phyloP scores from a whole-genome alignment of 1,284 basidiomycete genomes.

The Ustilago trichophora region DNA sequence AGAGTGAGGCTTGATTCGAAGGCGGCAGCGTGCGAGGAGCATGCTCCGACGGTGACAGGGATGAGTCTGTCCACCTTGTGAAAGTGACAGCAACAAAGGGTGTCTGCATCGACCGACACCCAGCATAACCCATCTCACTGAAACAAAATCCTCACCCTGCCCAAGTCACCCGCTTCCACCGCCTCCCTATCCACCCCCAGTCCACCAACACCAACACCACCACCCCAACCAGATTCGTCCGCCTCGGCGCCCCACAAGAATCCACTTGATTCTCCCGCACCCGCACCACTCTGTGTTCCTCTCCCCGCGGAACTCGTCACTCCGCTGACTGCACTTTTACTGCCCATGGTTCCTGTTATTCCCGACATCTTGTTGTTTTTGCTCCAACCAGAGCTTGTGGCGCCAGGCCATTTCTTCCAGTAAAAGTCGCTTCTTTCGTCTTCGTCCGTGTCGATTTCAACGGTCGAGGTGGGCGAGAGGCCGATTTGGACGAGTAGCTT shows the following conservation, averaged over 20 bases:
- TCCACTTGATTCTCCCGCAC: slow-evolving; percentile 24
- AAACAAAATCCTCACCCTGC: slow-evolving; percentile 34
- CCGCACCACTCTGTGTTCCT: slow-evolving; percentile 5
- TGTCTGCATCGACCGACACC: background rate
- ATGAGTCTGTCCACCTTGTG: too few relatives aligned
- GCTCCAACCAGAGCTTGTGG: slow-evolving; percentile 43
- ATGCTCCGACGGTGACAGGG: too few relatives aligned
- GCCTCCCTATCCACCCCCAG: slow-evolving; percentile 25
- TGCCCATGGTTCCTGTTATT: slow-evolving; percentile 8
- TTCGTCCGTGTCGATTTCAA: slow-evolving; percentile 28
- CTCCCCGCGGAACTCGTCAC: slow-evolving; percentile 4
- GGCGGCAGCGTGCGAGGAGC: too few relatives aligned
- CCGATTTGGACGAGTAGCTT: slow-evolving; percentile 72
- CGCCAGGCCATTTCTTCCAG: slow-evolving; percentile 26
- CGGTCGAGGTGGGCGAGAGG: background rate
- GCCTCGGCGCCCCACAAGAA: slow-evolving; percentile 36
- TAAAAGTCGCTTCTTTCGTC: slow-evolving; percentile 19
- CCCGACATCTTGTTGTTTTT: slow-evolving; percentile 24
- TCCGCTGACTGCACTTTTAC: slow-evolving; percentile 12
- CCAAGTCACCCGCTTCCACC: slow-evolving; percentile 42
- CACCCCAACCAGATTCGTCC: slow-evolving; percentile 30
- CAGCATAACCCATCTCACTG: slow-evolving; percentile 7
- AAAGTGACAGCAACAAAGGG: too few relatives aligned
- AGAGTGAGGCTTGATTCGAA: too few relatives aligned
- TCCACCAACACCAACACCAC: background rate